Evolutionary conservation across 306 rosid species (phyloP).

Genomic region (Coriaria nepalensis): DNA sequence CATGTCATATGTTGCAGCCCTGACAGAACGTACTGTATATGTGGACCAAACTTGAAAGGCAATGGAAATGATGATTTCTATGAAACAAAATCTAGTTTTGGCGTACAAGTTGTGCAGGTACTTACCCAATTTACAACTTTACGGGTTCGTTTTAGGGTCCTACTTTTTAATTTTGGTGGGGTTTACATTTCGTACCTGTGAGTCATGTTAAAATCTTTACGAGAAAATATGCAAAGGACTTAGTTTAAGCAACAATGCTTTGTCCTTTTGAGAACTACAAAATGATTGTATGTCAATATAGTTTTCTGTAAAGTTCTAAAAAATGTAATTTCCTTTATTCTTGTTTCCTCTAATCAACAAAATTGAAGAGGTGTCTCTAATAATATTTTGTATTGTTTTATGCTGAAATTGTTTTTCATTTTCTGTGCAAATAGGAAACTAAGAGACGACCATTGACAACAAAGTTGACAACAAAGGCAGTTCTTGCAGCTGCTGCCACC

Average conservation of each 20-base stretch:
- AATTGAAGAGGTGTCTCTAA: too few relatives aligned
- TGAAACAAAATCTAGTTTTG: constrained; percentile 64
- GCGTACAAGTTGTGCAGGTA: constrained; percentile 97
- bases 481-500: constrained; percentile 81
- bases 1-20: constrained; percentile 46
- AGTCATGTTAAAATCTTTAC: too few relatives aligned
- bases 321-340: too few relatives aligned
- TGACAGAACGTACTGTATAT: constrained; percentile 70
- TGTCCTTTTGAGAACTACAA: too few relatives aligned
- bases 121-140: background rate
- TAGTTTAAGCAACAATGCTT: too few relatives aligned
- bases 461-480: constrained; percentile 62
- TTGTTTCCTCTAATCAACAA: too few relatives aligned
- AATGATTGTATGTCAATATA: too few relatives aligned
- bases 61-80: constrained; percentile 62
- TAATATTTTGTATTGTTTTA: too few relatives aligned
- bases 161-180: background rate
- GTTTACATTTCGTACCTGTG: too few relatives aligned
- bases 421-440: constrained; percentile 54
- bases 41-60: constrained; percentile 87
- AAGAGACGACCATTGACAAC: constrained; percentile 60
- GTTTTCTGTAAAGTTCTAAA: too few relatives aligned
- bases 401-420: constrained; percentile 8
- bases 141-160: too few relatives aligned
- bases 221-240: too few relatives aligned